Evolutionary conservation across 768 basidiomycete genomes (phyloP).

Genomic region (Trametes punicea): DNA sequence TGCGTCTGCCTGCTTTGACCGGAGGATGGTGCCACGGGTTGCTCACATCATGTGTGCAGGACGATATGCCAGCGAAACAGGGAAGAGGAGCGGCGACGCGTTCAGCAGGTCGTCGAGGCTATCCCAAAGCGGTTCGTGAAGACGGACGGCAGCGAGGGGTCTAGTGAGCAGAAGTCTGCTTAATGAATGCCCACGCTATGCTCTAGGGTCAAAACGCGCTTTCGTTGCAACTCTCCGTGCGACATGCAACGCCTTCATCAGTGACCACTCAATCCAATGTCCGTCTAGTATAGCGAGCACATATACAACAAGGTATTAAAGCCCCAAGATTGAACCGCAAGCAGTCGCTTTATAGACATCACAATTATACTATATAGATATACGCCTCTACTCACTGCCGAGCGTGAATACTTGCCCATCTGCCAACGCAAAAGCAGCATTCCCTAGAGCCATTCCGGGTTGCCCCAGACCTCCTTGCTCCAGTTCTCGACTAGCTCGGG

Average conservation of each 20-base stretch:
- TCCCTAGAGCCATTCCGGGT: constrained; percentile 26
- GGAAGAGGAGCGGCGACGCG: constrained; percentile 49
- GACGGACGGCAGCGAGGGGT: constrained; percentile 29
- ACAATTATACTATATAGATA: constrained; percentile 7
- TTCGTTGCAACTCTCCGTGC: no score
- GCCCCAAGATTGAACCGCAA: background rate
- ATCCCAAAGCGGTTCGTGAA: constrained; percentile 56
- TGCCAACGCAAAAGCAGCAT: no score
- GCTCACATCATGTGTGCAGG: constrained; percentile 36
- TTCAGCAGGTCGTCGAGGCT: constrained; percentile 56
- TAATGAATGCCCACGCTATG: background rate
- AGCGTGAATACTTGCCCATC: background rate
- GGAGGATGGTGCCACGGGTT: background rate
- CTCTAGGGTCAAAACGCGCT: no score
- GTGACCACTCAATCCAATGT: no score
- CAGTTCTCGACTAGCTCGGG: constrained; percentile 73
- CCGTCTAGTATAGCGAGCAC: no score
- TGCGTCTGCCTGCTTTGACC: constrained; percentile 32
- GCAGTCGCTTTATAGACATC: background rate
- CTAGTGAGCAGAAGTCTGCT: constrained; percentile 3
- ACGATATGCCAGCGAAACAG: constrained; percentile 60
- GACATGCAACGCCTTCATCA: no score
- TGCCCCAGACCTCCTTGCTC: constrained; percentile 62
- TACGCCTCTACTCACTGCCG: background rate
- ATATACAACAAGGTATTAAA: no score